phyloP scores from a whole-genome alignment of 1,284 basidiomycete species.

The Cryptococcus jaspeensis region DNA sequence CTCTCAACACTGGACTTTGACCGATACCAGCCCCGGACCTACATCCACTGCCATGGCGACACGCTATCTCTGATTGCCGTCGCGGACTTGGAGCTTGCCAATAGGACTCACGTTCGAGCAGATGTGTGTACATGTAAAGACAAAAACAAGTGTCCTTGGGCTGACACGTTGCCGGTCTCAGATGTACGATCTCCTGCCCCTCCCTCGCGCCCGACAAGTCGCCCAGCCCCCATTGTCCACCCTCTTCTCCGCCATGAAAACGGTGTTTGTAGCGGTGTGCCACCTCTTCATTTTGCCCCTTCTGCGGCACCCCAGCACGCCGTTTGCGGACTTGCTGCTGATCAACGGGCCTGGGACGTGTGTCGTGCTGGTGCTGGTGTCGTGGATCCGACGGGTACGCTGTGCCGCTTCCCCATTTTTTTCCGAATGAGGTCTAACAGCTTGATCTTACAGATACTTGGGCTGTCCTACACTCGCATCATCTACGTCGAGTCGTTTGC shows the following conservation, averaged over 20 bases:
- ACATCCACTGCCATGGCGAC: constrained; percentile 82
- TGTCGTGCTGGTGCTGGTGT: constrained; percentile 71
- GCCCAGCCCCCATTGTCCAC: constrained; percentile 73
- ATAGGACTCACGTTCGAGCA: neutral
- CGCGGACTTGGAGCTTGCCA: constrained; percentile 59
- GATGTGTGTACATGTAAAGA: neutral
- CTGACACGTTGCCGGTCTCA: neutral
- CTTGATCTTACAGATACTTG: constrained; percentile 62
- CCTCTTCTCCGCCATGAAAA: constrained; percentile 62
- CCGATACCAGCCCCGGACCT: constrained; percentile 74
- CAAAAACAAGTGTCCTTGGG: neutral
- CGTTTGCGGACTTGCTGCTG: constrained; percentile 74
- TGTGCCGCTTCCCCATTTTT: constrained; percentile 54
- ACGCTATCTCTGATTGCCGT: constrained; percentile 53
- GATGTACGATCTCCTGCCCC: constrained; percentile 56
- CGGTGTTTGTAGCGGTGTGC: constrained; percentile 62
- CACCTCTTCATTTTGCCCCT: constrained; percentile 60
- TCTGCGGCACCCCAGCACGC: constrained; percentile 31
- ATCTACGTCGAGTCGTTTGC: constrained; percentile 97
- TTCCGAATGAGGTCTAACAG: neutral
- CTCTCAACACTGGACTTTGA: constrained; percentile 71
- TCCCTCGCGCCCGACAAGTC: constrained; percentile 82
- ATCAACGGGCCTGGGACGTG: constrained; percentile 97
- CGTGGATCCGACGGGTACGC: constrained; percentile 73
- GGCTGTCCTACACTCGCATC: constrained; percentile 66